Evolutionary conservation across 208 protist genomes (phyloP), one percentile per base, ranked within the genome.

Genomic region (Endotrypanum monterogeii): DNA sequence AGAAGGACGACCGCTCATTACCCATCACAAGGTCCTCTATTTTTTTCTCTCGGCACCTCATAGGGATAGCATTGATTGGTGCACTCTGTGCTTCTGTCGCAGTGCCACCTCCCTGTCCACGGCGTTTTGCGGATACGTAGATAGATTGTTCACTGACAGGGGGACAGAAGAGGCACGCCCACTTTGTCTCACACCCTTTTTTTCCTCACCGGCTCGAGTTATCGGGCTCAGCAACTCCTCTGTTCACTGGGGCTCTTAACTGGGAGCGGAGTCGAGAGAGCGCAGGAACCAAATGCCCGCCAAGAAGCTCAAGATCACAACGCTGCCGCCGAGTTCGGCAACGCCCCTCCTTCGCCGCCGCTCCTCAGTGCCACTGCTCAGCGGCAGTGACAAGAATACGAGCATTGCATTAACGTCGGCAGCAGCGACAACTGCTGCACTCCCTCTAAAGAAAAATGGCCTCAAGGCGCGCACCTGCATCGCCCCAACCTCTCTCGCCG

Each of bases 281-380:
- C n/a, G n/a, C n/a, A n/a, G n/a, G n/a, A n/a, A n/a, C n/a, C n/a
- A 37, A 60, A 79, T 79, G 74, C 61, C 74, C 3, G 60, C 55
- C 2, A 79, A 74, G 52, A 79, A 74, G 52, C 39, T 51, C 2
- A 55, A 50, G 32, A 9, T 54, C n/a, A 23, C 68, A 18, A 30
- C 51, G n/a, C 35, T 54, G 32, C 20, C 54, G 67, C n/a, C 32
- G 0, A 56, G 5, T 23, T 55, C 56, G 3, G 35, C 52, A 46
- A 50, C 39, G 1, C 74, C 62, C 20, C 68, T 39, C 6, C 74
- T 58, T n/a, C 66, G 58, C 39, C 54, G 52, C 20, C 56, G 46
- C 32, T 65, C 68, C 50, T 65, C 30, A 61, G 41, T 12, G 18
- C 18, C 56, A 39, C 56, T 74, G 44, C 8, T 48, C 44, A 70